Base-by-base conservation (phyloP, 495 filamentous ascomycete genomes). In the Extremus antarcticus region DNA sequence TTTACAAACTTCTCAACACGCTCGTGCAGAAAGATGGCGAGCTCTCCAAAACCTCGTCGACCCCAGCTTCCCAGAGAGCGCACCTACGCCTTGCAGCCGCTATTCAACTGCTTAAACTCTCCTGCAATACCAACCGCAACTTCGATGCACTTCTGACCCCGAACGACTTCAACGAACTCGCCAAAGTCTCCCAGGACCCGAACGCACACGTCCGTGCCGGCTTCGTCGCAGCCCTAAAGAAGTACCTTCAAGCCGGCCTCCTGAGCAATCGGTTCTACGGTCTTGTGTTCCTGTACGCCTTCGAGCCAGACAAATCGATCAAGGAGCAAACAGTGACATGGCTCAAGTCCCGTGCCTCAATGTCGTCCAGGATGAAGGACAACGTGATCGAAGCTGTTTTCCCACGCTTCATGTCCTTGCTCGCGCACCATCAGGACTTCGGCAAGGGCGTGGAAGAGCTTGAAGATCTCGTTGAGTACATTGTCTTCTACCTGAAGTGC, bases 351-450 rank as follows among this genome's bases (percentile, higher is more conserved):
- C 84, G 90, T 43, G 71, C 73, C 8, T 71, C 66, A 4, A 70
- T 73, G 20, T 70, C 76, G 56, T 78, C 74, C 52, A 68, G 74
- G 23, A 64, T 72, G 15, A 66, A 70, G 32, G 79, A 78, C 52
- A 81, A 74, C 35, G 74, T 84, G 8, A 84, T 97, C 75, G 94
- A 97, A 68, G 74, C 82, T 16, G 74, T 86, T n/a, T 87, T 99
- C 66, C 78, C 87, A 16, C 84, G 92, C 20, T 76, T 97, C 15
- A 69, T 97, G 40, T 92, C 87, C 39, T 73, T 96, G 22, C 80
- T 97, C 17, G 90, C 91, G 15, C 92, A 97, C 65, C 92, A 99
- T 68, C 92, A 90, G 0, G 94, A 99, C 67, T 99, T 91, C 66
- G 74, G 77, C 22, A 73, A 75, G 0, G 76, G 81, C 39, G 66